These are phyloP conservation scores for Lindgomyces ingoldianus DNA, from an alignment of 495 filamentous ascomycete species.

Conservation along the genomic window DNA sequence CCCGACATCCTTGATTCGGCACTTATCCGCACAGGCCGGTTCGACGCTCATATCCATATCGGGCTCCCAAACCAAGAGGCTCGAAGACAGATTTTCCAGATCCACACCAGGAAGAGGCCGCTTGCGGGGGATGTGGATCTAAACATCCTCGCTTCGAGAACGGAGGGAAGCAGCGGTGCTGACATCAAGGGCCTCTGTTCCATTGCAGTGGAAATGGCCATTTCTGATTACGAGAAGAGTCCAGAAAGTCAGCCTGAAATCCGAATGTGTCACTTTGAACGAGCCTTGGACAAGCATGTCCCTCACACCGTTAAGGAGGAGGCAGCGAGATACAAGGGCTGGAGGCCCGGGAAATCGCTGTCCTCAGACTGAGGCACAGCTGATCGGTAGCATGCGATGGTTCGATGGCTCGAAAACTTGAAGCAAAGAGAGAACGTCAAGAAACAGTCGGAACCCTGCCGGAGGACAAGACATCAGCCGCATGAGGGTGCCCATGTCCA, in stretches of 20 bases:
- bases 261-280: slow-evolving; percentile 34
- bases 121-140: slow-evolving; percentile 67
- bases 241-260: slow-evolving; percentile 19
- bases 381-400: not conserved
- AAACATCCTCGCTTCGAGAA: slow-evolving; percentile 63
- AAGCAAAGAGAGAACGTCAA: not conserved
- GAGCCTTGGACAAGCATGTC: slow-evolving; percentile 24
- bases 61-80: slow-evolving; percentile 77
- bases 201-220: slow-evolving; percentile 26
- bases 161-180: slow-evolving; percentile 83
- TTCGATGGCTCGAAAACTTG: not conserved
- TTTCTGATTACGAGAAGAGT: slow-evolving; percentile 15
- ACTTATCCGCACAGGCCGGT: slow-evolving; percentile 80
- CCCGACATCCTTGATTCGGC: slow-evolving; percentile 86
- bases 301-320: slow-evolving; percentile 33
- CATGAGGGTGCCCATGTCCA: not conserved
- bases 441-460: slow-evolving; percentile 1
- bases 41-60: slow-evolving; percentile 90
- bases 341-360: slow-evolving; percentile 35
- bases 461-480: slow-evolving; percentile 19
- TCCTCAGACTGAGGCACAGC: slow-evolving; percentile 18
- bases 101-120: slow-evolving; percentile 61
- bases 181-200: slow-evolving; percentile 80
- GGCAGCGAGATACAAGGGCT: slow-evolving; percentile 30
- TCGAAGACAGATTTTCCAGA: slow-evolving; percentile 72